Base-by-base conservation (phyloP, 2,329 filamentous ascomycete genomes). In the Hymenoscyphus salicellus region DNA sequence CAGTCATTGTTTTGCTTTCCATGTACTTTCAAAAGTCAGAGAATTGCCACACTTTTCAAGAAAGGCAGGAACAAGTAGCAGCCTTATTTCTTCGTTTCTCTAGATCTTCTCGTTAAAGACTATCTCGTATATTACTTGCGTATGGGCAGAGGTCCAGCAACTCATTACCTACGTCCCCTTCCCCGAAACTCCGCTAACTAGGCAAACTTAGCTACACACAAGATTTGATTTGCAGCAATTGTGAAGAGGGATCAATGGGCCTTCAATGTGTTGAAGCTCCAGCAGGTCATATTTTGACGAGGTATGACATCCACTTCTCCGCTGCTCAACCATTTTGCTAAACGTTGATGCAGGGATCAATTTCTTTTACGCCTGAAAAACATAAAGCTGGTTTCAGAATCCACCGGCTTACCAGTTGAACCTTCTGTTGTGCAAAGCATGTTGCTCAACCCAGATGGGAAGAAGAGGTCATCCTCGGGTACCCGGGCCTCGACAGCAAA, bases 221-320 rank as follows among this genome's bases (percentile, higher is more conserved):
- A 65, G 72, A 76, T 71, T 32, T 76, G 28, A 67, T 56, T 4
- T 76, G 75, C 60, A 58, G 33, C 46, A 65, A 60, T 58, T 76
- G 75, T 52, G 60, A 63, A 28, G 61, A 62, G 28, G 56, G 70
- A 10, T 16, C 46, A 23, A 26, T 76, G 5, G 75, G 74, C 7
- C 58, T 75, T 26, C 66, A 69, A 23, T 76, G 75, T 60, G 68
- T 75, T 23, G 69, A 58, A 63, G 73, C 72, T 43, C 73, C 73
- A 28, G 64, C 66, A n/a, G 70, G 65, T 14, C 71, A 75, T 68
- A 59, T 75, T 2, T 61, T 76, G 2, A 68, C 69, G 32, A 71
- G 64, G 74, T 75, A 63, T 49, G 67, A 63, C 20, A 17, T 5
- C 17, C 36, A n/a, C 23, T 14, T 23, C 10, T 20, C 46, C 23